These are phyloP conservation scores for Hanseniaspora taiwanica DNA, from an alignment of 805 yeast species.

Conservation along the genomic window DNA sequence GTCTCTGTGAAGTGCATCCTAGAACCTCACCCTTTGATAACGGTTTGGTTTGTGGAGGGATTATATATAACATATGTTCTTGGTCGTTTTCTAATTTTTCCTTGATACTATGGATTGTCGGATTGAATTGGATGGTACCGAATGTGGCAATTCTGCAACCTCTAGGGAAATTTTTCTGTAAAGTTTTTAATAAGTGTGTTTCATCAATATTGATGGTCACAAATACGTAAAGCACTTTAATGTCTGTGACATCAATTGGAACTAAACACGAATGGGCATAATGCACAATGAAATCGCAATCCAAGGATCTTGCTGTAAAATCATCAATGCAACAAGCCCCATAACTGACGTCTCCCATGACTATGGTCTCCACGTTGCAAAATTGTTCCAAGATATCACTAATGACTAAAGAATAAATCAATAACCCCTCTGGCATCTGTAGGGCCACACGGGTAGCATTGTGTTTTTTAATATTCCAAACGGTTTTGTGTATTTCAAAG, in stretches of 20 bases:
- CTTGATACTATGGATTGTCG: slow-evolving; percentile 71
- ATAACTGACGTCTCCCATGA: slow-evolving; percentile 97
- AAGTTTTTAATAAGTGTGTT: slow-evolving; percentile 63
- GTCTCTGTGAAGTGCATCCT: slow-evolving; percentile 86
- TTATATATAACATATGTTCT: slow-evolving; percentile 38
- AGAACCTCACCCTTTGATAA: slow-evolving; percentile 90
- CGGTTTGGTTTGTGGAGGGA: slow-evolving; percentile 87
- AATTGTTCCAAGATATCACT: slow-evolving; percentile 89
- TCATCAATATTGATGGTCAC: slow-evolving; percentile 88
- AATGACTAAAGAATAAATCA: slow-evolving; percentile 79
- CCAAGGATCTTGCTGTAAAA: slow-evolving; percentile 81
- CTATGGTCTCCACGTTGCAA: slow-evolving; percentile 72
- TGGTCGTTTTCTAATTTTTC: slow-evolving; percentile 41
- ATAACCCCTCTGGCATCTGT: slow-evolving; percentile 94
- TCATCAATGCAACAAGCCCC: slow-evolving; percentile 99
- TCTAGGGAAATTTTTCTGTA: slow-evolving; percentile 50
- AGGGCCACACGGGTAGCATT: slow-evolving; percentile 75
- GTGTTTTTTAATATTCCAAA: slow-evolving; percentile 77
- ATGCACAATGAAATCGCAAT: slow-evolving; percentile 89
- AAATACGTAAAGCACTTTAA: slow-evolving; percentile 87
- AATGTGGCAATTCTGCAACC: slow-evolving; percentile 70
- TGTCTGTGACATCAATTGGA: slow-evolving; percentile 82
- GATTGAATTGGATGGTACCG: slow-evolving; percentile 95
- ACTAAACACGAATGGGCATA: slow-evolving; percentile 96
- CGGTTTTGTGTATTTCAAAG: slow-evolving; percentile 90